A percentile compares a stretch with the other conserved stretches of the same genome.
phyloP scores from a whole-genome alignment of 306 rosid genomes.

The Cotoneaster glaucophyllus region DNA sequence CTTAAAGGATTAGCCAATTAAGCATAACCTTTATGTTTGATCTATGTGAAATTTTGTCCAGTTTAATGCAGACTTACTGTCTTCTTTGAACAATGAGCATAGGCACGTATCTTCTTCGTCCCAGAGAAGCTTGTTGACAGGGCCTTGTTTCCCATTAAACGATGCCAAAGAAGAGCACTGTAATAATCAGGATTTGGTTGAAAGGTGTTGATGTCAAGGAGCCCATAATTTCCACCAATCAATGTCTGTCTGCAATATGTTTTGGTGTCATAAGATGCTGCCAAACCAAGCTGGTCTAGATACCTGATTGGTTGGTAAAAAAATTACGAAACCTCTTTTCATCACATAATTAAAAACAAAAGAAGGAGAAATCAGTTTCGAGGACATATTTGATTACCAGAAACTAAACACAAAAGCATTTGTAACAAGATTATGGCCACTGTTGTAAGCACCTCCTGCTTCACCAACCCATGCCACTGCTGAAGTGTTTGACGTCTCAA shows the following conservation, averaged over 20 bases:
- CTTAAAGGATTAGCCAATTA: not conserved
- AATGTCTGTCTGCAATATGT: constrained; percentile 68
- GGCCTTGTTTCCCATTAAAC: constrained; percentile 57
- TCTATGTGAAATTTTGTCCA: not conserved
- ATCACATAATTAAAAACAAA: not conserved
- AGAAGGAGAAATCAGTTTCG: not conserved
- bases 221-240: constrained; percentile 72
- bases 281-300: constrained; percentile 73
- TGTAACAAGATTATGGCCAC: constrained; percentile 61
- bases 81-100: constrained; percentile 61
- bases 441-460: constrained; percentile 73
- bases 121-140: constrained; percentile 47
- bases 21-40: not conserved
- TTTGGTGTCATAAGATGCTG: constrained; percentile 56
- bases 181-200: constrained; percentile 61
- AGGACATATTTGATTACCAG: constrained; percentile 25
- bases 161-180: constrained; percentile 76
- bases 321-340: not conserved
- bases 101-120: constrained; percentile 40
- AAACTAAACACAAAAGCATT: constrained; percentile 68
- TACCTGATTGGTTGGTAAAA: constrained; percentile 34
- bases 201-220: constrained; percentile 39
- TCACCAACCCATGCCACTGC: constrained; percentile 74
- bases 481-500: constrained; percentile 29
- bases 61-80: constrained; percentile 29